Evolutionary conservation across 805 yeast species (phyloP).

Genomic region (Nakazawaea wickerhamii): DNA sequence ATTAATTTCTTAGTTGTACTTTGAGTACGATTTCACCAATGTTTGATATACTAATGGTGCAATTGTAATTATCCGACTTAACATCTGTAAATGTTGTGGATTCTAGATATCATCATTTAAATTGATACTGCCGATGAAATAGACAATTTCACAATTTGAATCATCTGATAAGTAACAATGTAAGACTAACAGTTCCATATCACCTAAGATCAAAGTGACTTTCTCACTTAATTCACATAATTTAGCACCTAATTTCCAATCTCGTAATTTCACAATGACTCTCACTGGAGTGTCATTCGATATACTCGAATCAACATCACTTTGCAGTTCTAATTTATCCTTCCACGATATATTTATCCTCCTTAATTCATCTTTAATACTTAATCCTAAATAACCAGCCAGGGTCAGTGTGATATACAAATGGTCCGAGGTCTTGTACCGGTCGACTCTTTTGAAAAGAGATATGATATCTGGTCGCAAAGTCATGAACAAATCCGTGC

Average conservation of each 20-base stretch:
- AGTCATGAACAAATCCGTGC: constrained; percentile 52
- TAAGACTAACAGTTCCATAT: constrained; percentile 53
- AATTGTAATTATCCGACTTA: constrained; percentile 34
- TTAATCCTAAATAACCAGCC: constrained; percentile 45
- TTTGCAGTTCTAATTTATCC: constrained; percentile 40
- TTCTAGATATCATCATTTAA: not conserved
- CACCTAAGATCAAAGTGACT: constrained; percentile 52
- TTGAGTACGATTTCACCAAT: constrained; percentile 55
- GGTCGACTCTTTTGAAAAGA: constrained; percentile 57
- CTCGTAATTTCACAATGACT: constrained; percentile 49
- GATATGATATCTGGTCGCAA: constrained; percentile 43
- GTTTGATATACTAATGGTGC: constrained; percentile 26
- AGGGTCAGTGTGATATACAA: constrained; percentile 46
- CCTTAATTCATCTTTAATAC: constrained; percentile 50
- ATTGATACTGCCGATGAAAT: constrained; percentile 43
- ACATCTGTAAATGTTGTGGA: constrained; percentile 19
- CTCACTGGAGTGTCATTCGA: constrained; percentile 27
- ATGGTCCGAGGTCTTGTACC: constrained; percentile 50
- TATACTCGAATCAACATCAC: constrained; percentile 16
- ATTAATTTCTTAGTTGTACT: constrained; percentile 35
- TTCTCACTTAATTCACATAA: constrained; percentile 58
- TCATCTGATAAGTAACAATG: constrained; percentile 64
- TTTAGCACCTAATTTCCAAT: constrained; percentile 64
- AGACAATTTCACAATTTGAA: constrained; percentile 59
- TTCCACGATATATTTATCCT: constrained; percentile 58